A percentile compares a stretch with the other conserved stretches of the same genome.
phyloP scores from a whole-genome alignment of 192 early-diverging fungal species.

The Backusella mclennaniae region DNA sequence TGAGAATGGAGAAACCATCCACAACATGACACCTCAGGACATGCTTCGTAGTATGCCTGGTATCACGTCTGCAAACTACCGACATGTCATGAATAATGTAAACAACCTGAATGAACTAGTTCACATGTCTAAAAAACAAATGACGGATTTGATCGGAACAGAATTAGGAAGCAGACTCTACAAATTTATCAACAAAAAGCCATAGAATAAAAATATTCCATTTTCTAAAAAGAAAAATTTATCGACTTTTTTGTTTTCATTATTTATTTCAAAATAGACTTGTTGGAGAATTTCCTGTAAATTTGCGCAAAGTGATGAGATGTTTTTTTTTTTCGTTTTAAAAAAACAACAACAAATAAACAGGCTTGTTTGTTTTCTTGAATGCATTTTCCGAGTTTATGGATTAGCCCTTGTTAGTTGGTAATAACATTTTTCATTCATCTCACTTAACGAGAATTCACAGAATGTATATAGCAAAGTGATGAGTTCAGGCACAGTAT shows the following conservation, averaged over 20 bases:
- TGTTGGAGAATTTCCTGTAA: neutral
- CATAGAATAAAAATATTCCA: neutral
- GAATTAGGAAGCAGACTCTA: slow-evolving; percentile 59
- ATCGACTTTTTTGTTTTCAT: neutral
- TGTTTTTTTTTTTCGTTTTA: too few relatives aligned
- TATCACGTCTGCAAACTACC: slow-evolving; percentile 80
- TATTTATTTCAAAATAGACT: neutral
- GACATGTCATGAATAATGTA: slow-evolving; percentile 66
- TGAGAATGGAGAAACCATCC: slow-evolving; percentile 64
- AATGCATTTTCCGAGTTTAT: neutral
- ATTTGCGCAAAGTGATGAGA: too few relatives aligned
- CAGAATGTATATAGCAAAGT: too few relatives aligned
- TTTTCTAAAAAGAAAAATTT: neutral
- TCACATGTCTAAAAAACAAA: slow-evolving; percentile 41
- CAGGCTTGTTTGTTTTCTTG: too few relatives aligned
- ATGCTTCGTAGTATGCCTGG: slow-evolving; percentile 86
- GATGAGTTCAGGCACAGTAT: too few relatives aligned
- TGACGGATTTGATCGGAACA: slow-evolving; percentile 57
- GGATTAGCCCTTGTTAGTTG: neutral
- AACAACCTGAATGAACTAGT: slow-evolving; percentile 64
- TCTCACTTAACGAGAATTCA: too few relatives aligned
- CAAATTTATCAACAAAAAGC: slow-evolving; percentile 61
- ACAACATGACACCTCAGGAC: slow-evolving; percentile 70
- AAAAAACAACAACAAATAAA: neutral
- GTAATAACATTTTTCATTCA: too few relatives aligned